Evolutionary conservation across 129 eudicot species (phyloP).

Genomic region (Apium graveolens): DNA sequence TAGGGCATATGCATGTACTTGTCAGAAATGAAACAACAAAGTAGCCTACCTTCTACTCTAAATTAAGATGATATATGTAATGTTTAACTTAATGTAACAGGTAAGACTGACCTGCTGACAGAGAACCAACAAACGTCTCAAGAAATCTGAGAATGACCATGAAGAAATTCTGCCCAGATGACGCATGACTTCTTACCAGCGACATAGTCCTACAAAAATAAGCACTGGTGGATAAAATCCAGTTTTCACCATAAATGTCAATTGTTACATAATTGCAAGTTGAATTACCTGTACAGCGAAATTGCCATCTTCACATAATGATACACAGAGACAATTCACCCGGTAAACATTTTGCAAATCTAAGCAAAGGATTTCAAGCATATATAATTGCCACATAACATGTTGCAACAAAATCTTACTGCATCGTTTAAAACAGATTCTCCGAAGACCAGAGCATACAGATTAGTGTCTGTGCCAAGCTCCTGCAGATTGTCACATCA

Average conservation of each 20-base stretch:
- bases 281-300: conserved; percentile 81
- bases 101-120: conserved; percentile 80
- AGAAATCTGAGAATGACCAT: conserved; percentile 74
- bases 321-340: conserved; percentile 17
- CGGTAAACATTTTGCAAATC: conserved; percentile 15
- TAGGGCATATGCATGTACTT: neutral
- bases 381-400: conserved; percentile 10
- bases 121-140: conserved; percentile 94
- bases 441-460: conserved; percentile 97
- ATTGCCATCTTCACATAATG: conserved; percentile 77
- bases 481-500: conserved; percentile 50
- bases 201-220: conserved; percentile 75
- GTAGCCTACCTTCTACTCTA: neutral
- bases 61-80: neutral
- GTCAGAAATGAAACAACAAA: neutral
- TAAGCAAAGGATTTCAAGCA: conserved; percentile 19
- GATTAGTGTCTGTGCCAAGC: conserved; percentile 90
- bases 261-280: conserved; percentile 12
- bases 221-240: conserved; percentile 8
- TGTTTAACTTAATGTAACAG: neutral
- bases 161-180: conserved; percentile 69
- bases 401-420: conserved; percentile 40
- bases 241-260: neutral
- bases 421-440: conserved; percentile 99
- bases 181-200: conserved; percentile 55